Evolutionary conservation across 164 flowering plant genomes (phyloP).

Genomic region (Sedum album): DNA sequence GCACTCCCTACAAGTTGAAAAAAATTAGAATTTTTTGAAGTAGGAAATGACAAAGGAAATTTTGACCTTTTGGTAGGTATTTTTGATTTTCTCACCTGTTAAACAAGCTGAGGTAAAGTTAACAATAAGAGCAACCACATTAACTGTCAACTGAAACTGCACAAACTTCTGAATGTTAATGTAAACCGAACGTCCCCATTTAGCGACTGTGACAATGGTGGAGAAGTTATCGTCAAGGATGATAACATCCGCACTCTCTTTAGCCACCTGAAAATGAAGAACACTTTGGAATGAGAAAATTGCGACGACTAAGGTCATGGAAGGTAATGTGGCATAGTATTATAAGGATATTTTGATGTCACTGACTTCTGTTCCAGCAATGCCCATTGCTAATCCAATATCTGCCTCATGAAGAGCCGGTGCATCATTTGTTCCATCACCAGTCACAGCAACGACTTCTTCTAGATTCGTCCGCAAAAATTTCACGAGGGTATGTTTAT

Average conservation of each 20-base stretch:
- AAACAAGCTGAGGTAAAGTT: conserved; percentile 70
- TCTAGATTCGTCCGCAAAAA: conserved; percentile 59
- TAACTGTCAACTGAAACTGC: conserved; percentile 77
- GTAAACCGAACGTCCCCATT: conserved; percentile 86
- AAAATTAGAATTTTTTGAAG: background rate
- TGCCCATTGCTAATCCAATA: conserved; percentile 98
- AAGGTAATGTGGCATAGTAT: background rate
- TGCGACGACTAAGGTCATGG: background rate
- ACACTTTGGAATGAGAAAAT: background rate
- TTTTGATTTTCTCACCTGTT: conserved; percentile 36
- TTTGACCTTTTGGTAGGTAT: background rate
- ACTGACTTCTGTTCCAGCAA: conserved; percentile 95
- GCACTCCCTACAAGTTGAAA: conserved; percentile 38
- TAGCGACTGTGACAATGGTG: conserved; percentile 76
- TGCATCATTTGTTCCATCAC: conserved; percentile 98
- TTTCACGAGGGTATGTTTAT: conserved; percentile 66
- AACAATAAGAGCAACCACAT: conserved; percentile 58
- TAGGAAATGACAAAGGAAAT: background rate
- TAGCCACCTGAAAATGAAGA: conserved; percentile 50
- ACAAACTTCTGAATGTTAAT: conserved; percentile 78
- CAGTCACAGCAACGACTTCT: conserved; percentile 98
- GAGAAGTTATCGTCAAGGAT: conserved; percentile 81
- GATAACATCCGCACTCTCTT: conserved; percentile 87
- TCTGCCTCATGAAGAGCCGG: conserved; percentile 99
- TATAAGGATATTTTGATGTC: too few relatives aligned